phyloP scores from a whole-genome alignment of 139 green algal genomes.

The Choricystis sp. region DNA sequence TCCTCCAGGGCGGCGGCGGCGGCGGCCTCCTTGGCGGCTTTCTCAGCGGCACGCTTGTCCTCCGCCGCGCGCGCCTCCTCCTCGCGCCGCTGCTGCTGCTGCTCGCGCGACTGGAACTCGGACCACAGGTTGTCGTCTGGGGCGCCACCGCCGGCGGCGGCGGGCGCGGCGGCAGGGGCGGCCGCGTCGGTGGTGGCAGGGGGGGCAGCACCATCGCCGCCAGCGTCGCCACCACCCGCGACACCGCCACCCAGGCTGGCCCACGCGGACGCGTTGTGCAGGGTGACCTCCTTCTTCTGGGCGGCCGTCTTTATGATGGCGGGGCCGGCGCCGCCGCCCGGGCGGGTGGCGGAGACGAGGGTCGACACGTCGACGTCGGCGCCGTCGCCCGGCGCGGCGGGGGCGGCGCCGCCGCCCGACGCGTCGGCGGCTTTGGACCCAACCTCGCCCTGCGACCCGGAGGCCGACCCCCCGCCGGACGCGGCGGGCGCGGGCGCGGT shows the following conservation, averaged over 20 bases:
- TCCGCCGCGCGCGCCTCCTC: background rate
- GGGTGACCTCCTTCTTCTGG: slow-evolving; percentile 17
- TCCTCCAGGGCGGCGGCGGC: background rate
- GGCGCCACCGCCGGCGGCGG: background rate
- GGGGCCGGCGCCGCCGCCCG: too few relatives aligned
- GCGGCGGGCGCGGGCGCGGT: background rate
- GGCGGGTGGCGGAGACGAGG: background rate
- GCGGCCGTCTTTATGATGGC: background rate
- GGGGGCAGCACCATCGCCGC: background rate
- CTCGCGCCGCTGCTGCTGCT: slow-evolving; percentile 13
- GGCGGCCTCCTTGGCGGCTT: background rate
- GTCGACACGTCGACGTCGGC: background rate
- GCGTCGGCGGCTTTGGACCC: background rate
- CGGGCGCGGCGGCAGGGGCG: background rate
- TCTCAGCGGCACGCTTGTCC: background rate
- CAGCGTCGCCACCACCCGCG: background rate
- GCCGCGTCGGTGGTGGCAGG: background rate
- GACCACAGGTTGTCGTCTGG: slow-evolving; percentile 28
- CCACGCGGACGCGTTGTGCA: slow-evolving; percentile 26
- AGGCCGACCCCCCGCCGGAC: background rate
- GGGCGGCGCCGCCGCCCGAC: background rate
- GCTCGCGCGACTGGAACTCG: slow-evolving; percentile 25
- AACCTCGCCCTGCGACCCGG: background rate
- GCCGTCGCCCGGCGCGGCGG: background rate
- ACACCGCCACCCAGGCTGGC: slow-evolving; percentile 12